phyloP scores from a whole-genome alignment of 805 yeast genomes.

The Suhomyces prunicola region DNA sequence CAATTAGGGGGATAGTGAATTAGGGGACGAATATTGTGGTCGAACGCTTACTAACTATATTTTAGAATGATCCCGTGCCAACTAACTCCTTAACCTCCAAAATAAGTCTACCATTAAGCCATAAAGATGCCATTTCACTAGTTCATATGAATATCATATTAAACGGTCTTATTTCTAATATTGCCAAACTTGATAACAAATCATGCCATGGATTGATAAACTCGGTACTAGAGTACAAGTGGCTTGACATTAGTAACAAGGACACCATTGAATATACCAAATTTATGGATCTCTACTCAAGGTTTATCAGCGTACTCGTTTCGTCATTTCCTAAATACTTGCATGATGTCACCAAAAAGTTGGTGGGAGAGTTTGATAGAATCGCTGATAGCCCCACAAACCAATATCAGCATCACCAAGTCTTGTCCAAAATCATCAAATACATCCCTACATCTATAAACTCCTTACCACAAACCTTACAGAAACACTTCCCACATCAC shows the following conservation, averaged over 20 bases:
- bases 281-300: slow-evolving; percentile 56
- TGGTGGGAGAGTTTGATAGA: slow-evolving; percentile 57
- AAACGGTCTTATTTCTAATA: slow-evolving; percentile 56
- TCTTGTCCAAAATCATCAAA: slow-evolving; percentile 60
- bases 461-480: slow-evolving; percentile 56
- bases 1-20: background rate
- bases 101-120: slow-evolving; percentile 49
- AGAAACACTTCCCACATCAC: slow-evolving; percentile 75
- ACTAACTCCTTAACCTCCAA: slow-evolving; percentile 60
- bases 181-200: slow-evolving; percentile 63
- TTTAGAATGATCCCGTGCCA: slow-evolving; percentile 45
- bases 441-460: slow-evolving; percentile 81
- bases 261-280: slow-evolving; percentile 12
- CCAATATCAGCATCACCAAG: slow-evolving; percentile 50
- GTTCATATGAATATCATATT: slow-evolving; percentile 55
- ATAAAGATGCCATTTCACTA: slow-evolving; percentile 52
- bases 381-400: slow-evolving; percentile 9
- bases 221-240: slow-evolving; percentile 59
- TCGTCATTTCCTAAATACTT: slow-evolving; percentile 90
- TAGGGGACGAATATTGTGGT: background rate
- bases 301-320: slow-evolving; percentile 73
- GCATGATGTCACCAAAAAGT: slow-evolving; percentile 68
- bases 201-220: slow-evolving; percentile 52
- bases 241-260: slow-evolving; percentile 46
- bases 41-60: slow-evolving; percentile 8